Percentiles rank a stretch among this genome's conserved stretches.
Conservation (phyloP, 176 grass and related monocot species). For the Oryza australiensis region DNA sequence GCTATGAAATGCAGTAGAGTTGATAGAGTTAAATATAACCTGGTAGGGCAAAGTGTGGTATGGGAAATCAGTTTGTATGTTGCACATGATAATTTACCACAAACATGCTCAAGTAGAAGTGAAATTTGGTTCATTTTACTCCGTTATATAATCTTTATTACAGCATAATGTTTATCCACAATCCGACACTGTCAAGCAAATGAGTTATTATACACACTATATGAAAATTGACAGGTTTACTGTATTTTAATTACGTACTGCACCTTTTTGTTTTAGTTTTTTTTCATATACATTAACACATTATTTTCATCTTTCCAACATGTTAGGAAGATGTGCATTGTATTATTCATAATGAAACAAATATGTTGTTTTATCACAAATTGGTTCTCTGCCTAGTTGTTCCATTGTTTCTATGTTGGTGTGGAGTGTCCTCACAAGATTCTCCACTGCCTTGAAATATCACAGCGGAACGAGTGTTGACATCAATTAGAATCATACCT, state of each 20-base stretch:
- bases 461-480: not conserved
- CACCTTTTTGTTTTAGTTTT: not conserved
- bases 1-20: not conserved
- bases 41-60: not conserved
- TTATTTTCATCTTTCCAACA: not conserved
- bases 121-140: not conserved
- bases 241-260: not conserved
- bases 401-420: not conserved
- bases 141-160: not conserved
- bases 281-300: not conserved
- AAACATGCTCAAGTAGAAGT: not conserved
- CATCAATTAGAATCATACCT: not conserved
- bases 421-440: not conserved
- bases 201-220: conserved; percentile 19
- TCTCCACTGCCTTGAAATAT: not conserved
- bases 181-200: not conserved
- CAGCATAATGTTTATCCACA: not conserved
- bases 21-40: not conserved
- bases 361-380: conserved; percentile 17
- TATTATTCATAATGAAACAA: conserved; percentile 17
- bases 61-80: not conserved
- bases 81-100: conserved; percentile 4
- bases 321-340: not conserved
- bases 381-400: not conserved
- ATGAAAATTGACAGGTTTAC: not conserved